Conservation (phyloP, 345 rosid species). For the Populus simonii region DNA sequence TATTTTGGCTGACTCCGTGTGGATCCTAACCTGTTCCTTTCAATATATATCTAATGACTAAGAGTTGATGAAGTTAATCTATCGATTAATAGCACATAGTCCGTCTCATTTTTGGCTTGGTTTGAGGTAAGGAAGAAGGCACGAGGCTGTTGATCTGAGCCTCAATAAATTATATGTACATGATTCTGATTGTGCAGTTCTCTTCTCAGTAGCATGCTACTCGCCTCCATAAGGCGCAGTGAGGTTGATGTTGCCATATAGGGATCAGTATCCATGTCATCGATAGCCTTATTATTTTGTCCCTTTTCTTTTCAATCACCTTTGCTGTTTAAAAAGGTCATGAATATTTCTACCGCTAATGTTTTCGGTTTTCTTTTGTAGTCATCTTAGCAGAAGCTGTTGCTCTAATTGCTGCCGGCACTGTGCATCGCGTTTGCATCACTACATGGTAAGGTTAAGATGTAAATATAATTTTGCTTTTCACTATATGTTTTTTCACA, state of each 20-base stretch:
- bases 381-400: conserved; percentile 64
- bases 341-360: background rate
- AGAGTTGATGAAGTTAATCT: background rate
- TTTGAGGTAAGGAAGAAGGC: background rate
- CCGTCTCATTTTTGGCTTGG: background rate
- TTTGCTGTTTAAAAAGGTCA: background rate
- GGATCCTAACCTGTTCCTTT: background rate
- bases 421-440: conserved; percentile 76
- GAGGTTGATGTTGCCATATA: background rate
- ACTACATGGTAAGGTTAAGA: conserved; percentile 63
- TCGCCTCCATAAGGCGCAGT: background rate
- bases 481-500: background rate
- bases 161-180: too few relatives aligned
- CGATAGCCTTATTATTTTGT: background rate
- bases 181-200: too few relatives aligned
- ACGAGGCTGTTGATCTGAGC: too few relatives aligned
- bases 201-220: background rate
- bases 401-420: conserved; percentile 70
- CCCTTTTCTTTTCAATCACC: background rate
- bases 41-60: background rate
- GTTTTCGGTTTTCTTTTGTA: conserved; percentile 22
- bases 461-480: background rate
- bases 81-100: background rate
- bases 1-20: background rate
- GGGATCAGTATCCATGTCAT: background rate